These are phyloP conservation scores for Echium plantagineum DNA, from an alignment of 257 asterid genomes.

Conservation along the genomic window DNA sequence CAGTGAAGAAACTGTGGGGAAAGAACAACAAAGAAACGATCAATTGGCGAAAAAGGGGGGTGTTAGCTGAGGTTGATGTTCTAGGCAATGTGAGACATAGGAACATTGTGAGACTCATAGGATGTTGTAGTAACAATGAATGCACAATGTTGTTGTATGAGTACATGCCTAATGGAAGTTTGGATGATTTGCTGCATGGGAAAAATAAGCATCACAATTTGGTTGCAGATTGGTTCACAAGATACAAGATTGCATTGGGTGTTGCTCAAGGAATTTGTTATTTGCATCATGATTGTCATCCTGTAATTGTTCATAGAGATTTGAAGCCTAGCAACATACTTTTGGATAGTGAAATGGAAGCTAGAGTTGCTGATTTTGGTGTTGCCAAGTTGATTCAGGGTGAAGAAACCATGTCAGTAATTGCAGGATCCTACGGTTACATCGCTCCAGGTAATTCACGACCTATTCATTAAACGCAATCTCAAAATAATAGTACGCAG, in stretches of 20 bases:
- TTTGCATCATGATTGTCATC: slow-evolving; percentile 91
- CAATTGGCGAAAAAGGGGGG: slow-evolving; percentile 40
- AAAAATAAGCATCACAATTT: slow-evolving; percentile 41
- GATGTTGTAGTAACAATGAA: slow-evolving; percentile 54
- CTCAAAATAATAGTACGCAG: no score
- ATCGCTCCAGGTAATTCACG: slow-evolving; percentile 68
- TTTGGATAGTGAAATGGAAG: slow-evolving; percentile 59
- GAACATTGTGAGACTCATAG: slow-evolving; percentile 64
- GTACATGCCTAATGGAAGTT: slow-evolving; percentile 89
- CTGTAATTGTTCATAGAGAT: slow-evolving; percentile 70
- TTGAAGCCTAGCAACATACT: slow-evolving; percentile 71
- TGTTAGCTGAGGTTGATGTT: slow-evolving; percentile 81
- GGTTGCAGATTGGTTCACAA: slow-evolving; percentile 55
- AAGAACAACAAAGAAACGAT: slow-evolving; percentile 43
- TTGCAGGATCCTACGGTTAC: slow-evolving; percentile 94
- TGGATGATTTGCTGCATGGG: slow-evolving; percentile 70
- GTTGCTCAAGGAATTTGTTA: slow-evolving; percentile 91
- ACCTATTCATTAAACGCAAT: no score
- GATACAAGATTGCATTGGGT: slow-evolving; percentile 66
- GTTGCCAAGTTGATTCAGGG: slow-evolving; percentile 62
- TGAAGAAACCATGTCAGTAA: slow-evolving; percentile 69
- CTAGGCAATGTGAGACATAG: slow-evolving; percentile 82
- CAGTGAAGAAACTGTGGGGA: slow-evolving; percentile 79
- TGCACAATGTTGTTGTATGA: slow-evolving; percentile 76
- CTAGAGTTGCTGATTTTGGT: slow-evolving; percentile 84